Base-by-base conservation (phyloP, 1,284 basidiomycete species). In the Apiotrichum akiyoshidainum region DNA sequence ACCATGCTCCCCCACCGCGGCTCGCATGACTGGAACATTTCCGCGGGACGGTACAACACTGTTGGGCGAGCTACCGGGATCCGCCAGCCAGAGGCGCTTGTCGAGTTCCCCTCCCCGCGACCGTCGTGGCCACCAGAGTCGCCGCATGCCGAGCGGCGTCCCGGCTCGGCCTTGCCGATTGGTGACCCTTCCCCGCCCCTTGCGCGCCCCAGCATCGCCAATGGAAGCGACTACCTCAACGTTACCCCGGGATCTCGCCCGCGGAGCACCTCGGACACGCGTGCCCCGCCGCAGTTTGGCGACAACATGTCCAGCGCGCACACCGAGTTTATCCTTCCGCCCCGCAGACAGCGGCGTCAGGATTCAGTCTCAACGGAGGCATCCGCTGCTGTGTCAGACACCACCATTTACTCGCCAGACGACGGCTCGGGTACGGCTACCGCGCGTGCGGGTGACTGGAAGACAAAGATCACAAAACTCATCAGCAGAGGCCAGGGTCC, bases 371-470 rank as follows among this genome's bases (percentile, higher is more conserved):
- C 48, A n/a, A 50, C 48, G 8, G 48, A 39, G 12, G 14, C 21
- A 1, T 50, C 48, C 12, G 13, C 41, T 17, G 26, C 31, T 40
- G 64, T 61, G 46, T 74, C 72, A 5, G 61, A 66, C 12, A 66
- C 68, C 5, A 64, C 67, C 21, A 75, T 70, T 10, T 60, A 73
- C 17, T 57, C 66, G 33, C 42, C 52, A 5, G 16, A n/a, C 44
- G 17, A 40, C 11, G 39, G 26, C 35, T 34, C 45, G 12, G 49
- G 45, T 9, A 53, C 64, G 1, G 68, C 70, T 47, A 74, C 73
- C 4, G 71, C 70, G 11, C 54, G 65, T 31, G 69, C 69, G n/a
- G 26, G 26, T 3, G 65, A 71, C 51, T 73, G 71, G 67, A 58
- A 58, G 14, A 46, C 54, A 16, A 68, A 67, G 37, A 53, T 74